These are phyloP conservation scores for Akanthomyces muscarius DNA, from an alignment of 2,329 filamentous ascomycete genomes.

Conservation along the genomic window DNA sequence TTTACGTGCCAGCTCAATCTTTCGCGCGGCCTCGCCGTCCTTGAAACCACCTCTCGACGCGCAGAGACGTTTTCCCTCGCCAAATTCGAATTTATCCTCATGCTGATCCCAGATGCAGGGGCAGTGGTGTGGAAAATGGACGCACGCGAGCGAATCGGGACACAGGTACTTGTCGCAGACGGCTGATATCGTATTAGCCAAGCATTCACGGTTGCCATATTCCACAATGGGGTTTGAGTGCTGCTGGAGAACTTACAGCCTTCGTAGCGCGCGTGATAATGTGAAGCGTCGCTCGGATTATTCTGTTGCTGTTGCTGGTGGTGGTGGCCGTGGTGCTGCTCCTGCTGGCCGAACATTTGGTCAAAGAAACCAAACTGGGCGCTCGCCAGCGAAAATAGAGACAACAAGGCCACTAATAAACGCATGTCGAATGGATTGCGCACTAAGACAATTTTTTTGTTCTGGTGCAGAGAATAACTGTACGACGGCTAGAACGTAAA, in stretches of 20 bases:
- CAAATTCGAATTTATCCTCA: slow-evolving; percentile 74
- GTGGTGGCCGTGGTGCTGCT: slow-evolving; percentile 41
- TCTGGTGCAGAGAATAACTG: not conserved
- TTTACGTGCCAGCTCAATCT: slow-evolving; percentile 76
- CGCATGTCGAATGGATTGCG: slow-evolving; percentile 21
- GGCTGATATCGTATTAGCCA: slow-evolving; percentile 43
- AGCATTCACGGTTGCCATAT: not conserved
- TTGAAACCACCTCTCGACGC: slow-evolving; percentile 72
- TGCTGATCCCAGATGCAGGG: slow-evolving; percentile 77
- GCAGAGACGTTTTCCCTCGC: slow-evolving; percentile 69
- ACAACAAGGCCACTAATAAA: slow-evolving; percentile 44
- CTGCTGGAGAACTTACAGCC: slow-evolving; percentile 46
- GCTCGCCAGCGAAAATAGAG: slow-evolving; percentile 57
- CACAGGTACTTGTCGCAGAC: slow-evolving; percentile 91
- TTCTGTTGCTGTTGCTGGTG: slow-evolving; percentile 63
- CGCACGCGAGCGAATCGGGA: slow-evolving; percentile 88
- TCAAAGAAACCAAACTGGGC: slow-evolving; percentile 96
- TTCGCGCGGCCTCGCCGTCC: slow-evolving; percentile 65
- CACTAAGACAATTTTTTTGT: slow-evolving; percentile 29
- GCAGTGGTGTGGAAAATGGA: slow-evolving; percentile 95
- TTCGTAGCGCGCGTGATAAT: slow-evolving; percentile 71
- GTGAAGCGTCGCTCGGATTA: slow-evolving; percentile 74
- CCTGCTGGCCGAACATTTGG: slow-evolving; percentile 77
- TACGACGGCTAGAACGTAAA: not conserved
- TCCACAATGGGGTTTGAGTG: not conserved